phyloP scores from a whole-genome alignment of 768 basidiomycete species.

The Filobasidium wieringae region DNA sequence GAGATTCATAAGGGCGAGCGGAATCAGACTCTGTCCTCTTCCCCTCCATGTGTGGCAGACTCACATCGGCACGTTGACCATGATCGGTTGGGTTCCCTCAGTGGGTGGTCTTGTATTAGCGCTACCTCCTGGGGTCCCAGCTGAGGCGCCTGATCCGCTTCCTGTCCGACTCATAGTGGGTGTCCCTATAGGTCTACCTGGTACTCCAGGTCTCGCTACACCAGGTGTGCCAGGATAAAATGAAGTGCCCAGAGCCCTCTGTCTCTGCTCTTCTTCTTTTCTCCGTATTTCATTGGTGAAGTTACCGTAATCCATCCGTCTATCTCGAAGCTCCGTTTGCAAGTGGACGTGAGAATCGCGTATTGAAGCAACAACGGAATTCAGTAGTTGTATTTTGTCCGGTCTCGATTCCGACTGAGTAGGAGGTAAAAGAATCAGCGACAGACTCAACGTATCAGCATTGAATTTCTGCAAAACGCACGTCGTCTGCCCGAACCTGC shows the following conservation, averaged over 20 bases:
- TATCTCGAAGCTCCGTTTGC: background rate
- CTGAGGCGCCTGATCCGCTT: background rate
- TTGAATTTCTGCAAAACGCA: background rate
- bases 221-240: background rate
- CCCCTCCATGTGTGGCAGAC: no score
- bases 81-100: background rate
- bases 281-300: background rate
- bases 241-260: background rate
- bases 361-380: background rate
- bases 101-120: background rate
- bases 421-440: background rate
- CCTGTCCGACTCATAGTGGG: background rate
- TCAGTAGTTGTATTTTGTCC: slow-evolving; percentile 1
- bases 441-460: no score
- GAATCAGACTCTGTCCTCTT: background rate
- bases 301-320: background rate
- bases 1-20: background rate
- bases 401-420: background rate
- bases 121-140: background rate
- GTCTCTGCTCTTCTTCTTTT: background rate
- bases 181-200: background rate
- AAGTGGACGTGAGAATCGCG: background rate
- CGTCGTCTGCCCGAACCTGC: slow-evolving; percentile 6
- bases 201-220: background rate
- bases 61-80: background rate